Evolutionary conservation across 1,284 basidiomycete genomes (phyloP), one percentile per base, ranked within the genome.

Genomic region (Microbotryum lychnidis-dioicae): DNA sequence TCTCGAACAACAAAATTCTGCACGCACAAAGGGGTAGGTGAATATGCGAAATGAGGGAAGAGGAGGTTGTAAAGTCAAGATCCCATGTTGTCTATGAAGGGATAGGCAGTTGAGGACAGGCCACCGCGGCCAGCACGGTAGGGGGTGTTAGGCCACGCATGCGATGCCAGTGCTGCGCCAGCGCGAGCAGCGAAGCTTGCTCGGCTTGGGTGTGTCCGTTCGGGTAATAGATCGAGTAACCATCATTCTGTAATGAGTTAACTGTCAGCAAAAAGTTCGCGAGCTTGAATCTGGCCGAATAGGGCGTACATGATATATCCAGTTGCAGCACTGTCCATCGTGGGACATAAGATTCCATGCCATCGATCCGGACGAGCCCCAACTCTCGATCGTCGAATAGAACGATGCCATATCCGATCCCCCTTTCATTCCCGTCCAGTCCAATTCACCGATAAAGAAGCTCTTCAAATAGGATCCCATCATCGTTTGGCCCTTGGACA

Each of bases 371-470:
- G 65, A 37, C 2, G 57, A 57, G 1, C 31, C 9, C 56, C 56
- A 50, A 16, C 31, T 49, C 45, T 69, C 63, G 45, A 69, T 54
- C 5, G 50, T 60, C 21, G 55, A 49, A 51, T 67, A 69, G 42
- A 67, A 65, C 14, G 50, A 63, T 4, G 55, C 45, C 48, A 63
- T 63, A 31, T 56, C 33, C 25, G 51, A 53, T 21, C 68, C 68
- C 4, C 68, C 68, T 50, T 65, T 60, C 57, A 60, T 53, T 8
- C 61, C 60, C 1, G 69, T 72, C 70, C 70, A 71, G 54, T 72
- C 71, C 50, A 64, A 65, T 53, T 72, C 71, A 25, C 71, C 71
- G 45, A 69, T 57, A 58, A 52, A 69, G 31, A 63, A 69, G 47
- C 62, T 58, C 57, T 69, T 67, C 23, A 50, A 47, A 23, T 51